phyloP scores from a whole-genome alignment of 2,329 filamentous ascomycete genomes.

The Emmonsiellopsis sp. region DNA sequence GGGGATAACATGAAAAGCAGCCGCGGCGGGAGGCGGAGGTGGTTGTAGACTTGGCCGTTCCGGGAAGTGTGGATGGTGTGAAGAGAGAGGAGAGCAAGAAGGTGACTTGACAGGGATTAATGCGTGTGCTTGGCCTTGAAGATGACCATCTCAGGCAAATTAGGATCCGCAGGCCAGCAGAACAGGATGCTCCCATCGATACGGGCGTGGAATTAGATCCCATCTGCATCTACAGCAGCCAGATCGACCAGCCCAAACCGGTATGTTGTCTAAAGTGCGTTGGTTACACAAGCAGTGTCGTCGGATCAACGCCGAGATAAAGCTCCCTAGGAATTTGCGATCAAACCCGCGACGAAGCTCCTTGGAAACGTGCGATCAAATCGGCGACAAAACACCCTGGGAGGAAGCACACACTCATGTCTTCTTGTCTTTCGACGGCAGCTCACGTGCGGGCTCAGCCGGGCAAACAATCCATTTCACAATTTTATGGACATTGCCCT shows the following conservation, averaged over 20 bases:
- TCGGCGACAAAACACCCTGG: no score
- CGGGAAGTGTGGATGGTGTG: no score
- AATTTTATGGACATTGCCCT: background rate
- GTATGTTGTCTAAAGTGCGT: constrained; percentile 10
- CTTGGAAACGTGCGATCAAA: no score
- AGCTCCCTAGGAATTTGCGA: no score
- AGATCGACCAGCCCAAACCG: constrained; percentile 8
- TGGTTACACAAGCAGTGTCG: constrained; percentile 8
- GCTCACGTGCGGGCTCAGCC: background rate
- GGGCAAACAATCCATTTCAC: constrained; percentile 4
- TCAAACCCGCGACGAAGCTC: no score
- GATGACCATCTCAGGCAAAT: constrained; percentile 8
- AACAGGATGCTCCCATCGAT: constrained; percentile 11
- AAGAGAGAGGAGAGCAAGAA: no score
- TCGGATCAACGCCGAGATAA: constrained; percentile 1
- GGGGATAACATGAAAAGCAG: no score
- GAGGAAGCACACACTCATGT: no score
- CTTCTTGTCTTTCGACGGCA: background rate
- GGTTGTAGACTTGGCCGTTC: no score
- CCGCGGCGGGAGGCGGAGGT: no score
- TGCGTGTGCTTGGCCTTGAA: constrained; percentile 10
- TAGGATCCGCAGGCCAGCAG: background rate
- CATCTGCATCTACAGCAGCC: background rate
- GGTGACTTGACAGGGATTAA: no score
- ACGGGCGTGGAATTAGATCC: constrained; percentile 3